Conservation (phyloP, 2,329 filamentous ascomycete genomes). For the Salinomyces thailandicus region DNA sequence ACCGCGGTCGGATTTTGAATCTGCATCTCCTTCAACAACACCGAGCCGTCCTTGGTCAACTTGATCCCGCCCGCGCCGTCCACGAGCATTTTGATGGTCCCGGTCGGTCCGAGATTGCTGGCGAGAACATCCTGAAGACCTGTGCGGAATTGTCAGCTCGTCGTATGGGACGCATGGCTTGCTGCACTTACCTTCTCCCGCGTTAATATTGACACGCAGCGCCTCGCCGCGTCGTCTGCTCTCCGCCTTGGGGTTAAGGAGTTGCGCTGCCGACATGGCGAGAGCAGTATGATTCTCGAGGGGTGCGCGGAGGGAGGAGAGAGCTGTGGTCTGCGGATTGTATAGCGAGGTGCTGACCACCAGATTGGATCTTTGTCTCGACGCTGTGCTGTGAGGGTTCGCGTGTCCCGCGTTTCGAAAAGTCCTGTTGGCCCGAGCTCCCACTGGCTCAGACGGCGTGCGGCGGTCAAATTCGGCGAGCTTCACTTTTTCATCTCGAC, state of each 20-base stretch:
- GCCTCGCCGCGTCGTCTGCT: slow-evolving; percentile 96
- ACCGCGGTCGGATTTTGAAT: slow-evolving; percentile 97
- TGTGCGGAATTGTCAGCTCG: neutral
- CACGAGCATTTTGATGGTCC: slow-evolving; percentile 87
- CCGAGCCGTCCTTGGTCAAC: slow-evolving; percentile 96
- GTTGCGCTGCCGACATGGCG: slow-evolving; percentile 96
- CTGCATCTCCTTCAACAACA: slow-evolving; percentile 67
- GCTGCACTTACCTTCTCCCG: slow-evolving; percentile 58
- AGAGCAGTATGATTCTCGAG: too few relatives aligned
- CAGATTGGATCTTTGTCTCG: too few relatives aligned
- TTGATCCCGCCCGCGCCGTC: slow-evolving; percentile 71
- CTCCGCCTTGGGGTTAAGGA: slow-evolving; percentile 98
- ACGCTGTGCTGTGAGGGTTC: too few relatives aligned
- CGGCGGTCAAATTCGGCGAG: too few relatives aligned
- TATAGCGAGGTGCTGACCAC: too few relatives aligned
- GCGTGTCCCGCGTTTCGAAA: too few relatives aligned
- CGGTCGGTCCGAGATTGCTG: slow-evolving; percentile 86
- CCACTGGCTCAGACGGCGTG: too few relatives aligned
- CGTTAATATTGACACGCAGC: slow-evolving; percentile 90
- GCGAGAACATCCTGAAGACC: slow-evolving; percentile 64
- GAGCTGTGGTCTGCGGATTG: too few relatives aligned
- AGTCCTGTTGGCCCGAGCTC: too few relatives aligned
- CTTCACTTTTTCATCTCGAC: too few relatives aligned
- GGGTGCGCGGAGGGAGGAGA: too few relatives aligned
- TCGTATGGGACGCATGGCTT: neutral